Percentiles rank a stretch among this genome's conserved stretches.
phyloP scores from a whole-genome alignment of 352 stramenopile genomes.

The Phytophthora sp. region DNA sequence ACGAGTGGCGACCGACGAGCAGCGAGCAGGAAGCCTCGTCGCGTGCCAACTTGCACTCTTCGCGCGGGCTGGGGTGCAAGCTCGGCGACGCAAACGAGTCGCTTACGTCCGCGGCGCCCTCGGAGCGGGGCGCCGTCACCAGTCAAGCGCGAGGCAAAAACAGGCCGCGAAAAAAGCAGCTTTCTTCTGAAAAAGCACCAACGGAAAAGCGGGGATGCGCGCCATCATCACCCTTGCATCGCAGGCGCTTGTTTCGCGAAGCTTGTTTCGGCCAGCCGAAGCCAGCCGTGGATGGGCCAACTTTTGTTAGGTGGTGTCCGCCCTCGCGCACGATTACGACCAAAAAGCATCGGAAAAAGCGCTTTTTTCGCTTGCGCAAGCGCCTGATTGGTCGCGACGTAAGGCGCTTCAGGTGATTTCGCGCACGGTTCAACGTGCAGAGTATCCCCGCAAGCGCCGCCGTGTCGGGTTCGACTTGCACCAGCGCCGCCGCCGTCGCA shows the following conservation, averaged over 20 bases:
- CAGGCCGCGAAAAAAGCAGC: slow-evolving; percentile 18
- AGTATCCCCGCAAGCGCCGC: too few species aligned
- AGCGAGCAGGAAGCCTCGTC: slow-evolving; percentile 13
- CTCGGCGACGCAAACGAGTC: slow-evolving; percentile 22
- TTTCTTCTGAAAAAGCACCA: slow-evolving; percentile 29
- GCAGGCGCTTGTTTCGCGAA: background rate
- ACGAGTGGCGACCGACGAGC: slow-evolving; percentile 2
- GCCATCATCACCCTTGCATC: slow-evolving; percentile 25
- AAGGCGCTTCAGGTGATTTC: too few species aligned
- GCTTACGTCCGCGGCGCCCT: slow-evolving; percentile 10
- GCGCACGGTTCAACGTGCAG: too few species aligned
- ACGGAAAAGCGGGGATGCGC: slow-evolving; percentile 6
- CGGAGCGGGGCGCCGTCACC: slow-evolving; percentile 8
- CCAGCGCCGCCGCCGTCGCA: too few species aligned
- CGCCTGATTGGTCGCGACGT: background rate
- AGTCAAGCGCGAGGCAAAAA: slow-evolving; percentile 16
- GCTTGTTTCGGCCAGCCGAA: background rate
- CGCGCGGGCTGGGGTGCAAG: slow-evolving; percentile 19
- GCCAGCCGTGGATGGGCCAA: slow-evolving; percentile 2
- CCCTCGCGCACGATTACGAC: slow-evolving; percentile 25
- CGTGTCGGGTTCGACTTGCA: too few species aligned
- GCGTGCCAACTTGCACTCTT: slow-evolving; percentile 30
- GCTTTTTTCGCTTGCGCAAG: slow-evolving; percentile 11
- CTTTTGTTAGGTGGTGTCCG: slow-evolving; percentile 27
- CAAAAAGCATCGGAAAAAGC: slow-evolving; percentile 9